These are phyloP conservation scores for Fusarium sp. DNA, from an alignment of 2,329 filamentous ascomycete genomes.

Conservation along the genomic window DNA sequence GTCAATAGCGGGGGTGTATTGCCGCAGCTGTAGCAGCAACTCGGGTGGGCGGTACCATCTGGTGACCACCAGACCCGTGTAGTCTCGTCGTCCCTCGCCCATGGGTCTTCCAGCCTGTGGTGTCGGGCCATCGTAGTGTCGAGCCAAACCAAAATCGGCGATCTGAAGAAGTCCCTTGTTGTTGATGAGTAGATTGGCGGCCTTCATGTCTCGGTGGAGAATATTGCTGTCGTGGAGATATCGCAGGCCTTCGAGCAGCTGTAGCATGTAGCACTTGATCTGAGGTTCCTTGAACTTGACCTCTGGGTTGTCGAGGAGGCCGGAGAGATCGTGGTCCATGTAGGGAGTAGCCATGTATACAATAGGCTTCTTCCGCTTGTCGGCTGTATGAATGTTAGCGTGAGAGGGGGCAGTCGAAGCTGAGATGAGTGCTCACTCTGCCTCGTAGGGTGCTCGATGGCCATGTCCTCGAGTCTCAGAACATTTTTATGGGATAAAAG, in stretches of 20 bases:
- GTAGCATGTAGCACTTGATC: slow-evolving; percentile 98
- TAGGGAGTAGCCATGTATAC: slow-evolving; percentile 99
- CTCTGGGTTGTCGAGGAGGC: slow-evolving; percentile 93
- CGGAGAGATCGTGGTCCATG: slow-evolving; percentile 99
- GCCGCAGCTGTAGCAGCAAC: slow-evolving; percentile 87
- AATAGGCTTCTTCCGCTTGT: slow-evolving; percentile 85
- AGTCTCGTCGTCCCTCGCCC: slow-evolving; percentile 89
- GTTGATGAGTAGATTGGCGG: slow-evolving; percentile 96
- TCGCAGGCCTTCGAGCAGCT: slow-evolving; percentile 88
- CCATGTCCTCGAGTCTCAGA: slow-evolving; percentile 93
- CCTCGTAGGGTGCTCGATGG: slow-evolving; percentile 82
- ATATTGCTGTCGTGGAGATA: slow-evolving; percentile 94
- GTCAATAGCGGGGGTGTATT: slow-evolving; percentile 98
- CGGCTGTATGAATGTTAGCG: slow-evolving; percentile 63
- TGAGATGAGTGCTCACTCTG: slow-evolving; percentile 64
- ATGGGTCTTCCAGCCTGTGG: slow-evolving; percentile 84
- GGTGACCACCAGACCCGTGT: slow-evolving; percentile 97
- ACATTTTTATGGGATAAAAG: slow-evolving; percentile 94
- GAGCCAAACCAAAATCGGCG: slow-evolving; percentile 94
- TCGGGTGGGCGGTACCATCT: slow-evolving; percentile 98
- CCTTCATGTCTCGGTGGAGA: slow-evolving; percentile 98
- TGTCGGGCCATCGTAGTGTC: slow-evolving; percentile 90
- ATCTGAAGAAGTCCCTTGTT: slow-evolving; percentile 96
- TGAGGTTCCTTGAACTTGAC: slow-evolving; percentile 90
- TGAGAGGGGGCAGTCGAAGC: neutral